Conservation (phyloP, 2,329 filamentous ascomycete species). For the Cladosporium sp. region DNA sequence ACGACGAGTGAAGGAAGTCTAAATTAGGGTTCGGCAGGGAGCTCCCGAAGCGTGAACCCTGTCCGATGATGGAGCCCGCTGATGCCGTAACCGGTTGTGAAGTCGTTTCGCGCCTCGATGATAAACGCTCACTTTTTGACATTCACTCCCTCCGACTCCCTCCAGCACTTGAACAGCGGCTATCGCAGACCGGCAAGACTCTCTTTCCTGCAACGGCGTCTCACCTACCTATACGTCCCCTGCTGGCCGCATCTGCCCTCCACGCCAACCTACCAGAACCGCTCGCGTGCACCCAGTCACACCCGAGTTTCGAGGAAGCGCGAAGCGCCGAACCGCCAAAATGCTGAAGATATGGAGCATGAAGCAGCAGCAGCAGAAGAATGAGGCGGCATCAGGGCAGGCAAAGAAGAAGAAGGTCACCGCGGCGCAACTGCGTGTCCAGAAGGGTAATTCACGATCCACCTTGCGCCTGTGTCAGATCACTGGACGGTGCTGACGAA, state of each 20-base stretch:
- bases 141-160: neutral
- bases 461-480: neutral
- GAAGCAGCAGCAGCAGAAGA: slow-evolving; percentile 91
- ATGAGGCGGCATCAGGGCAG: slow-evolving; percentile 67
- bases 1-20: neutral
- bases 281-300: slow-evolving; percentile 9
- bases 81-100: neutral
- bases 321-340: slow-evolving; percentile 36
- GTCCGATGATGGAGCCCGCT: neutral
- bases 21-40: neutral
- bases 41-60: neutral
- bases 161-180: neutral
- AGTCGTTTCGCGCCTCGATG: neutral
- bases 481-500: slow-evolving; percentile 1
- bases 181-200: too few species aligned
- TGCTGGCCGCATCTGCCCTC: neutral
- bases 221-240: neutral
- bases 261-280: neutral
- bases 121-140: neutral
- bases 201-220: neutral
- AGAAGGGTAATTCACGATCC: slow-evolving; percentile 65
- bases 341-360: slow-evolving; percentile 99
- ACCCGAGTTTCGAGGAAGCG: slow-evolving; percentile 1
- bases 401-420: slow-evolving; percentile 98
- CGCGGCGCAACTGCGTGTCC: slow-evolving; percentile 86